A percentile compares a stretch with the other conserved stretches of the same genome.
Evolutionary conservation across 108 stramenopile genomes (phyloP).

Genomic region (Nitzschia putrida): DNA sequence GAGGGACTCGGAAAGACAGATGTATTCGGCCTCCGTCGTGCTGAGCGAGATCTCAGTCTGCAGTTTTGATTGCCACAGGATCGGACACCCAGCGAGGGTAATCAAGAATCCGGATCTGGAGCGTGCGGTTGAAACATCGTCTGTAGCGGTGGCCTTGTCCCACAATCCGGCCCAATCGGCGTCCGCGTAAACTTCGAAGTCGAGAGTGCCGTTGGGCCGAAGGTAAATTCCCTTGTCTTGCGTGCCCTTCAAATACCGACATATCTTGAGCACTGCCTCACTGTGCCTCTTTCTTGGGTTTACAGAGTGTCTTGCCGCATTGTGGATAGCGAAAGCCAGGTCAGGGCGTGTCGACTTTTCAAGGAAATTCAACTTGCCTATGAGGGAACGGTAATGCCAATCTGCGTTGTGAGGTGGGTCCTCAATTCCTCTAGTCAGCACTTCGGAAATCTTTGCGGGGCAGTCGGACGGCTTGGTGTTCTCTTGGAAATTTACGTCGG

Average conservation of each 20-base stretch:
- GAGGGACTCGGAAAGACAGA: neutral
- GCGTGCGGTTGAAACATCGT: conserved; percentile 10
- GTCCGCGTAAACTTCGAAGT: conserved; percentile 51
- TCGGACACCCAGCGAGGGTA: neutral
- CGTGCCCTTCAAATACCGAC: conserved; percentile 28
- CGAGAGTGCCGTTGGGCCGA: conserved; percentile 15
- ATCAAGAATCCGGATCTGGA: neutral
- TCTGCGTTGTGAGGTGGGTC: neutral
- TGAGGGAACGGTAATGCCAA: conserved; percentile 30
- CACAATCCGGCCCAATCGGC: conserved; percentile 55
- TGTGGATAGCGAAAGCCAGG: conserved; percentile 35
- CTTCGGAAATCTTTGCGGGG: conserved; percentile 1
- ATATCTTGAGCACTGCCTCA: conserved; percentile 34
- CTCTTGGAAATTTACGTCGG: conserved; percentile 5
- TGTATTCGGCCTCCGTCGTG: neutral
- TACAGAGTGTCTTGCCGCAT: no score
- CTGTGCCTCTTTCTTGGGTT: conserved; percentile 38
- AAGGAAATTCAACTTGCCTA: conserved; percentile 49
- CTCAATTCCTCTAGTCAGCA: neutral
- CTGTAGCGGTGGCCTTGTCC: conserved; percentile 26
- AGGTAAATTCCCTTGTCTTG: conserved; percentile 27
- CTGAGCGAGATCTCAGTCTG: neutral
- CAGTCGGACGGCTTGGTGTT: conserved; percentile 2
- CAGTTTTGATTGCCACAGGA: neutral
- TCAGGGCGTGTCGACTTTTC: conserved; percentile 35